A percentile compares a stretch with the other conserved stretches of the same genome.
Conservation (phyloP, 768 basidiomycete species). For the Russula virescens region DNA sequence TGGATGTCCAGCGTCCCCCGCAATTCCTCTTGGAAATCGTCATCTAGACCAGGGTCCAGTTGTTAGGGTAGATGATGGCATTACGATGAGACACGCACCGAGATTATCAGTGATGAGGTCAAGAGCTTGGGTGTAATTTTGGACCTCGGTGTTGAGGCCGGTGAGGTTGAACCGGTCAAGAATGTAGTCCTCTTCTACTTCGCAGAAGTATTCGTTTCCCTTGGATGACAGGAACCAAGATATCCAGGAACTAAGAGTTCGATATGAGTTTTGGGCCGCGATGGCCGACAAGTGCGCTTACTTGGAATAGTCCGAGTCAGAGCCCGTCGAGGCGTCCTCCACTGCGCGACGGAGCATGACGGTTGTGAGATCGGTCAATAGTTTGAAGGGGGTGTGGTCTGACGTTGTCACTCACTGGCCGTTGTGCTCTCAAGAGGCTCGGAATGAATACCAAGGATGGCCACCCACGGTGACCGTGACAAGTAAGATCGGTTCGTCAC, state of each 20-base stretch:
- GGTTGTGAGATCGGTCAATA: slow-evolving; percentile 3
- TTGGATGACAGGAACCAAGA: slow-evolving; percentile 97
- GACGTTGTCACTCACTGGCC: slow-evolving; percentile 13
- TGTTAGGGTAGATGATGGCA: neutral
- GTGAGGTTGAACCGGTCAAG: slow-evolving; percentile 97
- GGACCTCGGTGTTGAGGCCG: slow-evolving; percentile 91
- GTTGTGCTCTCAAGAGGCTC: neutral
- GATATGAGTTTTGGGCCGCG: slow-evolving; percentile 11
- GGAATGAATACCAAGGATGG: neutral
- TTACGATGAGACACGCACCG: slow-evolving; percentile 46
- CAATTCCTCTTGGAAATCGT: slow-evolving; percentile 90
- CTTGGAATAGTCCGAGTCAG: slow-evolving; percentile 96
- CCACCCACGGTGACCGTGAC: slow-evolving; percentile 1
- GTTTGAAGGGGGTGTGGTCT: neutral
- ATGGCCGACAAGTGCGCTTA: slow-evolving; percentile 34
- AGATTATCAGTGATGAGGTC: slow-evolving; percentile 95
- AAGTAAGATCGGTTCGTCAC: neutral
- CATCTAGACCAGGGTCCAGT: slow-evolving; percentile 47
- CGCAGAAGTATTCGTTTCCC: slow-evolving; percentile 99
- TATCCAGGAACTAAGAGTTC: slow-evolving; percentile 63
- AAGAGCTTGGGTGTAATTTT: slow-evolving; percentile 89
- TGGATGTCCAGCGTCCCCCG: slow-evolving; percentile 90
- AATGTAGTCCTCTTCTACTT: slow-evolving; percentile 99
- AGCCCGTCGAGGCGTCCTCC: slow-evolving; percentile 86
- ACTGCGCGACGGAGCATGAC: slow-evolving; percentile 45